Percentiles rank a stretch among this genome's conserved stretches.
These are phyloP conservation scores for Ganoderma lingzhi DNA, from an alignment of 1,284 basidiomycete species.

Conservation along the genomic window DNA sequence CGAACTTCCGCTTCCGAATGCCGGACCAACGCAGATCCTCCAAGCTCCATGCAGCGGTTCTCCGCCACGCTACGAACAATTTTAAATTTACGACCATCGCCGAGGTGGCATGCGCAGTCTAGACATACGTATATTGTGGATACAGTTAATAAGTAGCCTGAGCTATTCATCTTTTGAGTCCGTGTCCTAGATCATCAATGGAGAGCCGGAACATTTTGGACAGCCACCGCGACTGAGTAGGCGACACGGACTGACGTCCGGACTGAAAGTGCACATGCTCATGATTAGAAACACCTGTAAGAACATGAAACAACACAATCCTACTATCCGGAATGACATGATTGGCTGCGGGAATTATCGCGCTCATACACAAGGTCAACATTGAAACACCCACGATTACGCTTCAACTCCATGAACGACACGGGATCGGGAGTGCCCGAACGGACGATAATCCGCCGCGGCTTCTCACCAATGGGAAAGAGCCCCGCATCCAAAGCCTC, in stretches of 20 bases:
- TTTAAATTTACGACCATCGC: background rate
- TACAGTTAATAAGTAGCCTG: too few species aligned
- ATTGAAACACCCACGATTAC: constrained; percentile 21
- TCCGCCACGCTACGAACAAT: background rate
- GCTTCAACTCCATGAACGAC: constrained; percentile 20
- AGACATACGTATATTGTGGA: background rate
- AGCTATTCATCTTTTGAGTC: background rate
- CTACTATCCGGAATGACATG: background rate
- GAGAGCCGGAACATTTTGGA: too few species aligned
- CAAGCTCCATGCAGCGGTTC: background rate
- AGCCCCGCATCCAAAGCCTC: constrained; percentile 26
- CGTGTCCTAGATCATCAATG: background rate
- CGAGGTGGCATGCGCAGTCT: background rate
- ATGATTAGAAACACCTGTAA: too few species aligned
- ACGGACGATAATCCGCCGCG: constrained; percentile 23
- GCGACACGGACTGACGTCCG: too few species aligned
- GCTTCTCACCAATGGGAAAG: constrained; percentile 8
- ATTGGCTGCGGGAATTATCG: constrained; percentile 9
- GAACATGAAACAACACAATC: background rate
- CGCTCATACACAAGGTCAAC: constrained; percentile 25
- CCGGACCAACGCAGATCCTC: constrained; percentile 2
- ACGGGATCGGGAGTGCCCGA: constrained; percentile 28
- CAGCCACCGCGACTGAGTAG: too few species aligned
- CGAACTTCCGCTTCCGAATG: constrained; percentile 1
- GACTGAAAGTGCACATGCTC: too few species aligned